Evolutionary conservation across 495 filamentous ascomycete species (phyloP).

Genomic region (Poronia punctata): DNA sequence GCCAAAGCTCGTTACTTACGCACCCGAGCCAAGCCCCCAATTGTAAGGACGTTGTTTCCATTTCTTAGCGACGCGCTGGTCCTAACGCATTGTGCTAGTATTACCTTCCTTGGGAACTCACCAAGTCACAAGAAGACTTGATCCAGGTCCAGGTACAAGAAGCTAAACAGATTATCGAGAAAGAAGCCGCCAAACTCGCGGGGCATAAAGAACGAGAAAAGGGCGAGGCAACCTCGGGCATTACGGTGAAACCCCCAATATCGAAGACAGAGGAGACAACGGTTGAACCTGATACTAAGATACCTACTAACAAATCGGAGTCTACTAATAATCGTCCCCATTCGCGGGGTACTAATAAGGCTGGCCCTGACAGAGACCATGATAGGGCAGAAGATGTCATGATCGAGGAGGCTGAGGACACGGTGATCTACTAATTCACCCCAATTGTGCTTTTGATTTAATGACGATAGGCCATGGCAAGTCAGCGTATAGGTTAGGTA

Average conservation of each 20-base stretch:
- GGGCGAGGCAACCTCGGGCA: slow-evolving; percentile 23
- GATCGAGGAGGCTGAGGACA: slow-evolving; percentile 73
- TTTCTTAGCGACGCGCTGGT: no score
- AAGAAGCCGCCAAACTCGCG: slow-evolving; percentile 38
- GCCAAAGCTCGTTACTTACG: slow-evolving; percentile 67
- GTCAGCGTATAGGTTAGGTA: no score
- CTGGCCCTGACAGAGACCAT: slow-evolving; percentile 36
- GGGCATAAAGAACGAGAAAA: slow-evolving; percentile 28
- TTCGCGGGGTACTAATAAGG: slow-evolving; percentile 24
- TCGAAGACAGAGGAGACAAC: slow-evolving; percentile 20
- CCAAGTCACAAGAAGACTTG: slow-evolving; percentile 40
- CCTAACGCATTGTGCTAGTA: slow-evolving; percentile 48
- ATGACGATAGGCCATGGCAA: no score
- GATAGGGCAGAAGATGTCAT: slow-evolving; percentile 67
- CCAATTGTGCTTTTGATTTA: no score
- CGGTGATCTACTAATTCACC: slow-evolving; percentile 80
- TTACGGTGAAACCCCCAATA: slow-evolving; percentile 15
- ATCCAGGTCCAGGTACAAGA: slow-evolving; percentile 42
- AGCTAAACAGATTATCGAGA: slow-evolving; percentile 38
- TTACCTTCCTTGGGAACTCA: slow-evolving; percentile 81
- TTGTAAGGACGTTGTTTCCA: no score
- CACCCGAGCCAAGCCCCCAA: slow-evolving; percentile 64
- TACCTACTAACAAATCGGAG: slow-evolving; percentile 38
- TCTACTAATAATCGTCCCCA: slow-evolving; percentile 26
- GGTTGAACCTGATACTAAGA: slow-evolving; percentile 42